Conservation (phyloP, 2,329 filamentous ascomycete genomes). For the Curvularia lunata region DNA sequence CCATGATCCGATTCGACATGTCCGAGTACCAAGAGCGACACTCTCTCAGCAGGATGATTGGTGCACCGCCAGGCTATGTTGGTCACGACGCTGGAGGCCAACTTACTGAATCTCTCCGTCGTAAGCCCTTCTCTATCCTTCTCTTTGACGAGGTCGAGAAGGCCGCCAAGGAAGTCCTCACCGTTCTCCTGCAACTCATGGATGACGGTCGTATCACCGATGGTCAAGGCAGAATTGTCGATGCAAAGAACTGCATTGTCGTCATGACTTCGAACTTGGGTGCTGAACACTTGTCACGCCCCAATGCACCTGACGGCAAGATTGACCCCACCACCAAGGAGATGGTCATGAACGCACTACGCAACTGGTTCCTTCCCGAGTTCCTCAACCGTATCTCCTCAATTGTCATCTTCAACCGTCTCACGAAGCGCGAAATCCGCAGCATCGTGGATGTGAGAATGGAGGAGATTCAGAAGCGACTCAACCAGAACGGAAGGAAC, state of each 20-base stretch:
- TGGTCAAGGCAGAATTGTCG: conserved; percentile 91
- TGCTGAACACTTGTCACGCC: conserved; percentile 87
- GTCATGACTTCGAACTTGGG: conserved; percentile 99
- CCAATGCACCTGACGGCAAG: conserved; percentile 76
- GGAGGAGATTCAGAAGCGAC: conserved; percentile 85
- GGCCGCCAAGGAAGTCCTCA: conserved; percentile 95
- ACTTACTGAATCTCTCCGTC: conserved; percentile 90
- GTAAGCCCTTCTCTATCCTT: conserved; percentile 95
- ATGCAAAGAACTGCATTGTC: conserved; percentile 97
- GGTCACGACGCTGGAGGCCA: conserved; percentile 96
- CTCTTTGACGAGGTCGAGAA: conserved; percentile 99
- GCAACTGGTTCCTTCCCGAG: conserved; percentile 96
- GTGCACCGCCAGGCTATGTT: conserved; percentile 94
- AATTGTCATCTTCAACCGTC: conserved; percentile 97
- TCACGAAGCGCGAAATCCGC: conserved; percentile 87
- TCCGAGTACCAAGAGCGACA: conserved; percentile 99
- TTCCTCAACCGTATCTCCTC: conserved; percentile 98
- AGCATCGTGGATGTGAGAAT: conserved; percentile 94
- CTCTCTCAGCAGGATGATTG: conserved; percentile 95
- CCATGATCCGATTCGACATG: conserved; percentile 99
- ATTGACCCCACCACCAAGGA: conserved; percentile 87
- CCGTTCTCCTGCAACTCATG: conserved; percentile 98
- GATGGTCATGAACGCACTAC: conserved; percentile 86
- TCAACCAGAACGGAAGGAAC: conserved; percentile 83
- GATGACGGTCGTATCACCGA: conserved; percentile 98